Evolutionary conservation across 2,329 filamentous ascomycete genomes (phyloP).

Genomic region (Trichoderma afroharzianum): DNA sequence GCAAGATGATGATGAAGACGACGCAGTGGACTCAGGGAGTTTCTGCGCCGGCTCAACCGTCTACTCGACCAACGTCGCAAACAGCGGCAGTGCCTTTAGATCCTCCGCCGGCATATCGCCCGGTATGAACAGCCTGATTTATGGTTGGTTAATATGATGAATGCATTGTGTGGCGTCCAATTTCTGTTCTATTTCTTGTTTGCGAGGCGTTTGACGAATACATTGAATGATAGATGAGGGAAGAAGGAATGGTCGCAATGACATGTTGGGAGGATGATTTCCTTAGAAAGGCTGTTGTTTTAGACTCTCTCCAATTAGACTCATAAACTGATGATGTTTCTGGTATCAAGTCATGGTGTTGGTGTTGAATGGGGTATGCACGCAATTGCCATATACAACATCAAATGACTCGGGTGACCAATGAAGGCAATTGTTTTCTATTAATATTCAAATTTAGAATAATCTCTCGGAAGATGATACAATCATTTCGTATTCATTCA

Average conservation of each 20-base stretch:
- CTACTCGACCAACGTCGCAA: slow-evolving; percentile 3
- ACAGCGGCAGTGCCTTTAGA: slow-evolving; percentile 15
- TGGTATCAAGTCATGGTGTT: not conserved
- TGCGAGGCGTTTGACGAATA: not conserved
- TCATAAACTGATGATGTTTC: not conserved
- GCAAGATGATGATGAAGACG: slow-evolving; percentile 60
- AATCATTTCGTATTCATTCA: too few species aligned
- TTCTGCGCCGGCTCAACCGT: not conserved
- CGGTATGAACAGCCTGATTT: slow-evolving; percentile 2
- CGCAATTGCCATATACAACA: not conserved
- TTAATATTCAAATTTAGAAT: too few species aligned
- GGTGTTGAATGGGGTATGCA: accelerated
- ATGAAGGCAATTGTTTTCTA: not conserved
- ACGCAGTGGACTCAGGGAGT: slow-evolving; percentile 32
- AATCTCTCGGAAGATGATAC: too few species aligned
- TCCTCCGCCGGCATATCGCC: slow-evolving; percentile 26
- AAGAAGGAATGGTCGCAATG: not conserved
- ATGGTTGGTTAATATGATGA: slow-evolving; percentile 19
- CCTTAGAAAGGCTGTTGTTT: not conserved
- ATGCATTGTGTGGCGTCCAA: slow-evolving; percentile 11
- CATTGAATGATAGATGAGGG: slow-evolving; percentile 1
- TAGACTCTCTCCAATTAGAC: not conserved
- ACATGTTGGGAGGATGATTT: not conserved
- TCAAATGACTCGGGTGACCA: accelerated
- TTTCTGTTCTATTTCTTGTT: not conserved